Base-by-base conservation (phyloP, 106 monocot genomes). In the Cymbidium sinense region DNA sequence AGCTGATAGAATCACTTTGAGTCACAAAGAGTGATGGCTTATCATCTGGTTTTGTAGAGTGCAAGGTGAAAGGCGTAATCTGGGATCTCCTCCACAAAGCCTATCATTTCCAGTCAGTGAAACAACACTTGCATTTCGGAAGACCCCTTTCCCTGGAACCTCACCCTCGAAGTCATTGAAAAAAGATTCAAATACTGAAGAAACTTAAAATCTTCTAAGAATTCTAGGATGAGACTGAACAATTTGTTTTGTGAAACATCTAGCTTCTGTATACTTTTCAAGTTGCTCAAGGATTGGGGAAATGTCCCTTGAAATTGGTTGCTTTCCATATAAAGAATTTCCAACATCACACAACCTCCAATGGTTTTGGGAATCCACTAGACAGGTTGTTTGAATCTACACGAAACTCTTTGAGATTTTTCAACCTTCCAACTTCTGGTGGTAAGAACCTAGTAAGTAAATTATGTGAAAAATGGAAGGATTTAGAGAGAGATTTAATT, bases 81-180 rank as follows among this genome's bases (percentile, higher is more conserved):
- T 19, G 33, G 28, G 69, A 15, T 74, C 65, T 7, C 47, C 47
- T 47, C 79, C 78, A 75, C 83, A 83, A 5, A 83, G 75, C 5
- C 21, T 33, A 18, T 44, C 34, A 34, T 83, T 83, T 13, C 83
- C n/a, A n/a, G n/a, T n/a, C 83, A 19, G 20, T n/a, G 79, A 83
- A 21, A 43, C 25, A 11, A 17, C 34, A 35, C 75, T 79, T 27
- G 27, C 55, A 65, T 75, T 79, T 9, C 41, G 3, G 19, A 84
- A 84, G n/a, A 76, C 11, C 8, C 70, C 54, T 21, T 51, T 34
- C 3, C 2, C 28, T 39, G 84, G 84, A 34, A 84, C 52, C 28
- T 75, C n/a, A 7, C 84, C 84, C 21, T 70, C 79, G 31, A 84
- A 76, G 18, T 80, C 34, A 54, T 84, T 84, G 76, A 79, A 84